These are phyloP conservation scores for Salix brachista DNA, from an alignment of 345 rosid genomes.

Conservation along the genomic window DNA sequence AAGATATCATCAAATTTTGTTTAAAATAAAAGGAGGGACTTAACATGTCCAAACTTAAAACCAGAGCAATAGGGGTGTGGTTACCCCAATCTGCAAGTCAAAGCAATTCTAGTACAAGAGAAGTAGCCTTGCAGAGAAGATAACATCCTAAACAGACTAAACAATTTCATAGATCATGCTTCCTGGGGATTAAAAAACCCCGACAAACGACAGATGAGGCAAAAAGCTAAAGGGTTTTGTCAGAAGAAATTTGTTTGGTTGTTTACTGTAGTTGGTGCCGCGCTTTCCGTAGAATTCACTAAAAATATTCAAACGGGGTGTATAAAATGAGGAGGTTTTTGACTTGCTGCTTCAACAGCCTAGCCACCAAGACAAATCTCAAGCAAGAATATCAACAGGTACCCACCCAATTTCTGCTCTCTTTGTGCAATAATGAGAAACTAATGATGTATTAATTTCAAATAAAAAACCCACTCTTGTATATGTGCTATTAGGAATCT, in stretches of 20 bases:
- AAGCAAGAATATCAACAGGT: constrained; percentile 32
- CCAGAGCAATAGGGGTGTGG: constrained; percentile 14
- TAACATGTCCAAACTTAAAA: constrained; percentile 13
- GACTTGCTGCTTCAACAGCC: constrained; percentile 35
- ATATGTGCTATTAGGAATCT: constrained; percentile 25
- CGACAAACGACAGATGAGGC: constrained; percentile 20
- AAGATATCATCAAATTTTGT: constrained; percentile 1
- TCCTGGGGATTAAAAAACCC: constrained; percentile 9
- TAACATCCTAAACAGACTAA: no score
- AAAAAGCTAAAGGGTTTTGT: background rate
- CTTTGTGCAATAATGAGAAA: background rate
- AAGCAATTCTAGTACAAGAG: constrained; percentile 31
- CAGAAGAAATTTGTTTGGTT: constrained; percentile 15
- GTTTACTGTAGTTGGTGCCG: constrained; percentile 36
- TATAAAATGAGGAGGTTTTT: constrained; percentile 47
- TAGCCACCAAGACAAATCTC: constrained; percentile 13
- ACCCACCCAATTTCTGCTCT: background rate
- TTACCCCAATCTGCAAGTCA: constrained; percentile 43
- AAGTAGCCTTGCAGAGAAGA: constrained; percentile 17
- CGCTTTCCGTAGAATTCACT: constrained; percentile 46
- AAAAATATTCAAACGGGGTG: constrained; percentile 19
- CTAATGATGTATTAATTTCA: background rate
- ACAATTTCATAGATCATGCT: background rate
- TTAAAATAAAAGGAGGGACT: background rate
- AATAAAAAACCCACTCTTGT: background rate